Percentiles rank a stretch among this genome's conserved stretches.
Conservation (phyloP, 331 rosid genomes). For the Acacia pycnantha region DNA sequence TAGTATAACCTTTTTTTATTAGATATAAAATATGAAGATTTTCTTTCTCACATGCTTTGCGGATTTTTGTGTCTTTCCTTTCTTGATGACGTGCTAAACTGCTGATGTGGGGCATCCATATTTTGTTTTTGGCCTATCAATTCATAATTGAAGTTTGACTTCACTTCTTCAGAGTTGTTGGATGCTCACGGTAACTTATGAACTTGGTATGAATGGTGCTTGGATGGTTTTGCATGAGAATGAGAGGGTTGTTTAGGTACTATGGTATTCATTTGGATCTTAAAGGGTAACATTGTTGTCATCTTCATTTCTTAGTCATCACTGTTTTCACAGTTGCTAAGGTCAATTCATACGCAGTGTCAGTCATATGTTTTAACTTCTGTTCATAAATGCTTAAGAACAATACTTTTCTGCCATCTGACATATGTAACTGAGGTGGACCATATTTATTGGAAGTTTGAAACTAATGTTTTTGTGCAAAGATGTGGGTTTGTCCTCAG, state of each 20-base stretch:
- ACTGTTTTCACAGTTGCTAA: not conserved
- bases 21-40: not conserved
- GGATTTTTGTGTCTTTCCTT: not conserved
- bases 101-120: not conserved
- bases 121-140: not conserved
- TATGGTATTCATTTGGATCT: not conserved
- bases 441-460: not conserved
- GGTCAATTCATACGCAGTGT: not conserved
- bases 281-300: not conserved
- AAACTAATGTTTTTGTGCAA: not conserved
- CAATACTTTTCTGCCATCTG: not conserved
- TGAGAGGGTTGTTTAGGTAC: slow-evolving; percentile 4
- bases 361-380: not conserved
- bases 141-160: not conserved
- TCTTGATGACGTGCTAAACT: not conserved
- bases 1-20: not conserved
- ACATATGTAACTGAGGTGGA: not conserved
- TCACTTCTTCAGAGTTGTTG: not conserved
- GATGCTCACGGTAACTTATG: not conserved
- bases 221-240: slow-evolving; percentile 7
- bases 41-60: not conserved
- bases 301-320: not conserved
- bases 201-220: slow-evolving; percentile 8
- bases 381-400: not conserved
- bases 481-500: not conserved